Percentiles rank a stretch among this genome's conserved stretches.
phyloP scores from a whole-genome alignment of 371 early-diverging fungal genomes.

The Conidiobolus incongruus region DNA sequence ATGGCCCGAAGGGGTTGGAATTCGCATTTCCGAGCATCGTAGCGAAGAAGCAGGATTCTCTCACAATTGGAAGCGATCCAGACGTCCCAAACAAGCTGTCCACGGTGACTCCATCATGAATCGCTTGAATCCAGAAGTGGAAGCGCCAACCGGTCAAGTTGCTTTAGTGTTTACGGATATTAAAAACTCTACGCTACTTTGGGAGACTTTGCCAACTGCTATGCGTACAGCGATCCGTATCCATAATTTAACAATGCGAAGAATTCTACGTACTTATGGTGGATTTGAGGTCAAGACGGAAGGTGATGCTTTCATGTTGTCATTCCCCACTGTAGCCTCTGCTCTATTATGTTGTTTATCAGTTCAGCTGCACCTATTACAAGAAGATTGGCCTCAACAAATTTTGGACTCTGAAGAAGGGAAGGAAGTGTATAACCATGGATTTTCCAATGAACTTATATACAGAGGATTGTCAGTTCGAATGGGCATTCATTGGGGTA shows the following conservation, averaged over 20 bases:
- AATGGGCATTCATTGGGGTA: conserved; percentile 90
- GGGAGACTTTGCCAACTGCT: conserved; percentile 68
- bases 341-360: conserved; percentile 82
- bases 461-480: conserved; percentile 79
- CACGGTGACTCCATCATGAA: conserved; percentile 34
- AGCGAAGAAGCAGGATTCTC: not conserved
- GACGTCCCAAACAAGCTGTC: conserved; percentile 20
- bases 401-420: conserved; percentile 61
- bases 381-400: conserved; percentile 82
- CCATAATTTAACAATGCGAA: conserved; percentile 72
- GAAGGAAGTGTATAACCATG: conserved; percentile 36
- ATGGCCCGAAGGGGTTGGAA: conserved; percentile 6
- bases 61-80: conserved; percentile 10
- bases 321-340: conserved; percentile 63
- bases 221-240: conserved; percentile 79
- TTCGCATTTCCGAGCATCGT: conserved; percentile 5
- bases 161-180: conserved; percentile 91
- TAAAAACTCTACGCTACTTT: conserved; percentile 80
- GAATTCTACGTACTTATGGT: conserved; percentile 54
- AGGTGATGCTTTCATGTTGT: conserved; percentile 92
- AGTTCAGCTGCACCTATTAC: conserved; percentile 62
- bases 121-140: conserved; percentile 45
- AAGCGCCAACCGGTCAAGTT: conserved; percentile 68
- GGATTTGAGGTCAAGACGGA: conserved; percentile 97
- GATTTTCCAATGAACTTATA: conserved; percentile 22